Base-by-base conservation (phyloP, 2,329 filamentous ascomycete species). In the Colletotrichum musicola region DNA sequence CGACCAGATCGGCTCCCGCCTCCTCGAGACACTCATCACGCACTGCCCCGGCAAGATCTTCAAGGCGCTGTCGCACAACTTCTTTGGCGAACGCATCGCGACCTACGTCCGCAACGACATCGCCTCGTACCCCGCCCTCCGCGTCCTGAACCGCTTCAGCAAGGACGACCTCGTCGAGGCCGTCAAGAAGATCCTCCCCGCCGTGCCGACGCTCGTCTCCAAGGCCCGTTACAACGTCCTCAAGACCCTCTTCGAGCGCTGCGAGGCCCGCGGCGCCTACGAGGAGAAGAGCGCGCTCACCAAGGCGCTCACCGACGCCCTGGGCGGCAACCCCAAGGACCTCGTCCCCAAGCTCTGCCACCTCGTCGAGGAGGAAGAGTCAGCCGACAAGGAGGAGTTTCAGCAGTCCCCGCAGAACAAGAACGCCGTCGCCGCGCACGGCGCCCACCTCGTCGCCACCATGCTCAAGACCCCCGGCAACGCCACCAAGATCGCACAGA, bases 91-190 rank as follows among this genome's bases (percentile, higher is more conserved):
- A 14, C 89, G 94, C 27, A 92, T 98, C 74, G 90, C 90, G 22
- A 92, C 89, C 46, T 87, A 97, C 68, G 89, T 95, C 6, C 91
- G 94, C 66, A 98, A 98, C 77, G 95, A 97, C 74, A 92, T 95
- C 56, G 94, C 96, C 6, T 92, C 90, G 25, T 98, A 97, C 75
- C 92, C 97, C 0, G 93, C 94, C 20, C 92, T 95, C 73, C 89
- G 90, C 66, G 90, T 97, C 4, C 83, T 99, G 50, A 93, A 94
- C 77, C 89, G 96, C 62, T 84, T 98, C 12, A 92, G 93, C 78
- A 95, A 93, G 76, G 94, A 97, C 68, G 94, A 98, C 75, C 85
- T 99, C 9, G 85, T 90, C 49, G 88, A 89, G 63, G 93, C 92
- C 0, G 88, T 94, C 64, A 84, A 90, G 56, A 86, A 90, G 74